Base-by-base conservation (phyloP, 257 asterid genomes). In the Lantana camara region DNA sequence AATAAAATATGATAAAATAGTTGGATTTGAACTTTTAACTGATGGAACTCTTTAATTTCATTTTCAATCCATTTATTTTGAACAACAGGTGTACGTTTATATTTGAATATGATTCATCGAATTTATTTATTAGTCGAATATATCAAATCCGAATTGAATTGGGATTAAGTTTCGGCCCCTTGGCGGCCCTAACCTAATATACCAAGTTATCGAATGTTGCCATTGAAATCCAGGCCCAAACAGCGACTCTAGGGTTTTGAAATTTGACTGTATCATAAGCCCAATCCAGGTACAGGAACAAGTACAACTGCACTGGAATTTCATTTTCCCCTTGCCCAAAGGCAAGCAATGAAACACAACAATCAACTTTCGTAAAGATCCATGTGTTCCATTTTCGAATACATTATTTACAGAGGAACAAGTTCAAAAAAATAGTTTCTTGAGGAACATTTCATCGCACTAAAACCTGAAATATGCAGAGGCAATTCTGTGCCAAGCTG, bases 401-500 rank as follows among this genome's bases (percentile, higher is more conserved):
- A 47, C 16, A 15, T 2, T 45, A 47, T 19, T 0, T 9, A 47
- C 17, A 47, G 27, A 45, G 17, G 12, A 6, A 19, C 17, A 7
- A 17, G 27, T 7, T 16, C 23, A 47, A 47, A 47, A 20, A 48
- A 2, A 16, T 7, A 23, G 8, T 35, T 54, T 27, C 4, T 1
- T 15, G 45, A 9, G 45, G 21, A 37, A 27, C 13, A 15, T 16
- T 16, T 37, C 11, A 20, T 53, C 4, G 2, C 15, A 9, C 4
- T 9, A 13, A 34, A 34, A 27, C 14, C 69, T 23, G 61, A 50
- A 69, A 65, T n/a, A 78, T 81, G 84, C 82, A 66, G 29, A 73
- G 79, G 46, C 82, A 64, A 41, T 67, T 78, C 17, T 63, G 74
- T 45, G 32, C 55, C 57, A 79, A 71, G 63, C 40, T 78, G 40